Evolutionary conservation across 306 rosid genomes (phyloP).

Genomic region (Arachis stenosperma): DNA sequence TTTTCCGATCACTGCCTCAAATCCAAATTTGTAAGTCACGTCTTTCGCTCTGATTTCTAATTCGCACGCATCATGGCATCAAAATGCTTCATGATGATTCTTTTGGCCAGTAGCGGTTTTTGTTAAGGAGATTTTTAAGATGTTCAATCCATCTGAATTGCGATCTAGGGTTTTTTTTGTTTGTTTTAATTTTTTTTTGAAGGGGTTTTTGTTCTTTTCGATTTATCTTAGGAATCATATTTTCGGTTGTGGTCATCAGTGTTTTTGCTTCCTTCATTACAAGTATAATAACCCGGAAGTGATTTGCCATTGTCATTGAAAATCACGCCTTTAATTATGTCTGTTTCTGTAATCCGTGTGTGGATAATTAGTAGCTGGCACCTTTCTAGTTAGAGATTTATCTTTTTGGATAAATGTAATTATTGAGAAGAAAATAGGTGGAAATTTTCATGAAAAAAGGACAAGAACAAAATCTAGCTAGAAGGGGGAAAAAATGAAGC

Average conservation of each 20-base stretch:
- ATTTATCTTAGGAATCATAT: neutral
- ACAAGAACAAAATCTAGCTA: too few relatives aligned
- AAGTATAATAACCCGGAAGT: neutral
- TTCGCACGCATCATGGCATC: neutral
- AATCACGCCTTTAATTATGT: neutral
- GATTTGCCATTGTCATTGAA: neutral
- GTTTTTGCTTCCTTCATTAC: neutral
- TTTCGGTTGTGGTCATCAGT: neutral
- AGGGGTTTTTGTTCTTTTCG: neutral
- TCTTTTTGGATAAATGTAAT: too few relatives aligned
- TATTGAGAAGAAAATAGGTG: too few relatives aligned
- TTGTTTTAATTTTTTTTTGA: neutral
- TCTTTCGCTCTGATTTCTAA: neutral
- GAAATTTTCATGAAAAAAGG: too few relatives aligned
- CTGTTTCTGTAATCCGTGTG: neutral
- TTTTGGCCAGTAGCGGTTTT: conserved; percentile 4
- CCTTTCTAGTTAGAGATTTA: neutral
- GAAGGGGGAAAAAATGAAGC: too few relatives aligned
- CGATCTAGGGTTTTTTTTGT: neutral
- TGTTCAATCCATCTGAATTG: neutral
- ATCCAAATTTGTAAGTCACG: conserved; percentile 6
- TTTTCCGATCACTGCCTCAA: conserved; percentile 7
- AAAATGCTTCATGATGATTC: neutral
- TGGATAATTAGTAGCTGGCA: neutral
- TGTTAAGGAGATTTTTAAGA: neutral